Conservation (phyloP, 345 rosid genomes). For the Moricandia moricandioides region DNA sequence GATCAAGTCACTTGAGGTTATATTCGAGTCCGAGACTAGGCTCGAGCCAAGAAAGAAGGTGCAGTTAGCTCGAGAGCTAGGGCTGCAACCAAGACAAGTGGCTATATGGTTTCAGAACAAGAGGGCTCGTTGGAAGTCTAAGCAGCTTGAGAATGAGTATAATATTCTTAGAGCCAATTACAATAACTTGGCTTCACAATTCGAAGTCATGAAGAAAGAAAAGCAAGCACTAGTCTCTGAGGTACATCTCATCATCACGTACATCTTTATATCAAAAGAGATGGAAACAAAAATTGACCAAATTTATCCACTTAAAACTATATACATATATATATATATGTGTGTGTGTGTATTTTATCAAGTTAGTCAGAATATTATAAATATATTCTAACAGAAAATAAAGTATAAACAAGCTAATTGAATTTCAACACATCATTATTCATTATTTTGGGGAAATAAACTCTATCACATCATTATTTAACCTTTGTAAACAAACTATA, state of each 20-base stretch:
- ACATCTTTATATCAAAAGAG: background rate
- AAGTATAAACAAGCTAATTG: background rate
- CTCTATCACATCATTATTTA: background rate
- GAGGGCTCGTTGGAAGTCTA: too few species aligned
- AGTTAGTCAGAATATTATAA: background rate
- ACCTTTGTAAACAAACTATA: background rate
- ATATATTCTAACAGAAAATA: background rate
- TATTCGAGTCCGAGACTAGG: too few species aligned
- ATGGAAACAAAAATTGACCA: background rate
- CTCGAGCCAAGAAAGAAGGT: too few species aligned
- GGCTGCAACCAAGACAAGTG: too few species aligned
- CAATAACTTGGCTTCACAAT: too few species aligned
- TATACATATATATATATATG: background rate
- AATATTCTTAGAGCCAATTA: too few species aligned
- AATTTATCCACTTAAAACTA: background rate
- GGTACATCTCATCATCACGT: background rate
- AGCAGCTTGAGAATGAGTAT: too few species aligned
- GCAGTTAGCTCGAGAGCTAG: too few species aligned
- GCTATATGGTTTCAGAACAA: too few species aligned
- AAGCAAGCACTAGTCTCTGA: too few species aligned
- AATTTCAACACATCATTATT: background rate
- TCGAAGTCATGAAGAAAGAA: too few species aligned
- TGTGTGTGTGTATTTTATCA: background rate
- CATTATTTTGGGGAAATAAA: background rate
- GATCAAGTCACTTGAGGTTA: too few species aligned